Conservation (phyloP, 768 basidiomycete species). For the Cystobasidium tubakii region DNA sequence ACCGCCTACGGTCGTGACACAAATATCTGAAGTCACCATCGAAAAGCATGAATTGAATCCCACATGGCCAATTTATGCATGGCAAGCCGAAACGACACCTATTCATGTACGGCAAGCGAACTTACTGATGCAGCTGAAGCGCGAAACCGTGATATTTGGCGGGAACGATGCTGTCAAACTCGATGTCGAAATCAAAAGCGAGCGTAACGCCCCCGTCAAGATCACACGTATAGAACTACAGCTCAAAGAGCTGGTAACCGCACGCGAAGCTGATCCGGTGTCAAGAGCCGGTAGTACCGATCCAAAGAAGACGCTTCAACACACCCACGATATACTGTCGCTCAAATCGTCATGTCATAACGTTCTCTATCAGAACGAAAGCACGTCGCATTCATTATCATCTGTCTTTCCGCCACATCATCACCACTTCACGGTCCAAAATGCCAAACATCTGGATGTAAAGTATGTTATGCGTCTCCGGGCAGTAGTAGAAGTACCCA, state of each 20-base stretch:
- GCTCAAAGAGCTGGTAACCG: background rate
- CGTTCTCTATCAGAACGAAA: conserved; percentile 19
- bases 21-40: conserved; percentile 13
- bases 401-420: conserved; percentile 7
- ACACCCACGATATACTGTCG: conserved; percentile 8
- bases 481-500: conserved; percentile 22
- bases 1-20: conserved; percentile 14
- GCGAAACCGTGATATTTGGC: conserved; percentile 31
- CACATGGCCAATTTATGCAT: conserved; percentile 21
- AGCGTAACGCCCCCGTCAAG: conserved; percentile 18
- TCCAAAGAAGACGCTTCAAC: conserved; percentile 1
- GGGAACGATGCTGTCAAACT: conserved; percentile 6
- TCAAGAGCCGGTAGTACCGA: background rate
- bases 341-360: conserved; percentile 9
- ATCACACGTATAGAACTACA: conserved; percentile 11
- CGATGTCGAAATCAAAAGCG: conserved; percentile 22
- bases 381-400: background rate
- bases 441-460: conserved; percentile 29
- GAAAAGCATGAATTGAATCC: conserved; percentile 36
- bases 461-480: conserved; percentile 28
- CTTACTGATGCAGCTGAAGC: background rate
- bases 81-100: conserved; percentile 17
- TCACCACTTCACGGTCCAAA: conserved; percentile 24
- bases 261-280: background rate
- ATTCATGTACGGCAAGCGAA: background rate